phyloP scores from a whole-genome alignment of 225 moss, liverwort and hornwort species.

The Pleurozium schreberi region DNA sequence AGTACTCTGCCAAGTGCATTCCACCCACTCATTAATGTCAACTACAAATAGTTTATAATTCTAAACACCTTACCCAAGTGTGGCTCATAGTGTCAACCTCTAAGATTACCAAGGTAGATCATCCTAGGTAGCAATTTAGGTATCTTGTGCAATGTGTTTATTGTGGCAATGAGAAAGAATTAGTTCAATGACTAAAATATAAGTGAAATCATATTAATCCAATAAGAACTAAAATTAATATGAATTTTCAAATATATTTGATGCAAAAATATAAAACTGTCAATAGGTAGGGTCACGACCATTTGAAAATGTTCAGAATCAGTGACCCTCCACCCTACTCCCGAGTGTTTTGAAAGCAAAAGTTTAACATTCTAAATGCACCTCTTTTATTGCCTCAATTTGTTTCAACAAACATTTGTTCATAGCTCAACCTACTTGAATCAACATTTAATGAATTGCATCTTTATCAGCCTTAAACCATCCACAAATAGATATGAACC shows the following conservation, averaged over 20 bases:
- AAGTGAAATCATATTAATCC: neutral
- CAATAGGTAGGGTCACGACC: neutral
- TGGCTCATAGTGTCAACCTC: neutral
- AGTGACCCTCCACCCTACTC: neutral
- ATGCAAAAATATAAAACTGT: neutral
- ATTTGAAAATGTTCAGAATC: neutral
- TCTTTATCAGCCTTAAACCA: neutral
- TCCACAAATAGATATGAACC: neutral
- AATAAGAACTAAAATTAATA: neutral
- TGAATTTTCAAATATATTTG: neutral
- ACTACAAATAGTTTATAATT: neutral
- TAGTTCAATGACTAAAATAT: neutral
- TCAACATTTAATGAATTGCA: neutral
- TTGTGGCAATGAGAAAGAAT: neutral
- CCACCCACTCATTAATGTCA: neutral
- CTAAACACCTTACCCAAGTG: neutral
- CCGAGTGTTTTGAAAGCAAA: neutral
- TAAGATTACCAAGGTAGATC: neutral
- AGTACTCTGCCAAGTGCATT: neutral
- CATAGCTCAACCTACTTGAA: neutral
- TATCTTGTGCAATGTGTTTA: neutral
- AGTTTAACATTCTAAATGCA: neutral
- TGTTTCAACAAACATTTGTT: neutral
- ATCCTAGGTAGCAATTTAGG: neutral
- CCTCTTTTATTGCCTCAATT: neutral